Evolutionary conservation across 768 basidiomycete genomes (phyloP).

Genomic region (Termitomyces titanicus): DNA sequence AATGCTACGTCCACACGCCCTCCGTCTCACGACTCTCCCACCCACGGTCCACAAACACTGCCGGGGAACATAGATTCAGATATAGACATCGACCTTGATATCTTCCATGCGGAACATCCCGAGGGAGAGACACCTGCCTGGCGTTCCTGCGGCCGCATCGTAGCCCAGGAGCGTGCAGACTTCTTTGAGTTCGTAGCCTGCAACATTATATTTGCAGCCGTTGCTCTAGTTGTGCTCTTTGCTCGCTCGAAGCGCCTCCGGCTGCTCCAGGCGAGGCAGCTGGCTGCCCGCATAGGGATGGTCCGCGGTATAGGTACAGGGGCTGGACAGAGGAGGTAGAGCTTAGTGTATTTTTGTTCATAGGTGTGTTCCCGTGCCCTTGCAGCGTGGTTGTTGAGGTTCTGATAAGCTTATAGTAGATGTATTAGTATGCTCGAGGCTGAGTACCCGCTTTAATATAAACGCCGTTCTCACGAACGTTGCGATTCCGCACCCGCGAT

Average conservation of each 20-base stretch:
- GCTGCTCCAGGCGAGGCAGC: slow-evolving; percentile 70
- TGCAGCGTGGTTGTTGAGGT: neutral
- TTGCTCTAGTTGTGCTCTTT: slow-evolving; percentile 64
- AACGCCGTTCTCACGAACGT: neutral
- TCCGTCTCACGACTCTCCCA: slow-evolving; percentile 15
- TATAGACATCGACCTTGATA: neutral
- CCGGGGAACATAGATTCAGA: slow-evolving; percentile 16
- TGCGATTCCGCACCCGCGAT: too few relatives aligned
- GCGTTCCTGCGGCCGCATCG: slow-evolving; percentile 90
- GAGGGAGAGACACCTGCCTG: slow-evolving; percentile 75
- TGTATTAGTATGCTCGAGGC: neutral
- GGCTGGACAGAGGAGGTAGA: slow-evolving; percentile 12
- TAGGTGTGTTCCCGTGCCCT: slow-evolving; percentile 4
- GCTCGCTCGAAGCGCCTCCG: slow-evolving; percentile 67
- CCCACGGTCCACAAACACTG: slow-evolving; percentile 13
- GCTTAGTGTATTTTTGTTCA: neutral
- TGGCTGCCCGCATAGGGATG: slow-evolving; percentile 85
- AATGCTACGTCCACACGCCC: slow-evolving; percentile 28
- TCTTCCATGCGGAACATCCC: slow-evolving; percentile 16
- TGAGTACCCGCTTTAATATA: neutral
- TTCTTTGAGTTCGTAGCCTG: slow-evolving; percentile 91
- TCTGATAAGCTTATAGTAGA: neutral
- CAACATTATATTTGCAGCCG: slow-evolving; percentile 67
- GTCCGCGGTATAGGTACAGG: slow-evolving; percentile 36
- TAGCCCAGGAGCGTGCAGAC: slow-evolving; percentile 73